phyloP scores from a whole-genome alignment of 495 filamentous ascomycete genomes.

The Daldinia loculata region DNA sequence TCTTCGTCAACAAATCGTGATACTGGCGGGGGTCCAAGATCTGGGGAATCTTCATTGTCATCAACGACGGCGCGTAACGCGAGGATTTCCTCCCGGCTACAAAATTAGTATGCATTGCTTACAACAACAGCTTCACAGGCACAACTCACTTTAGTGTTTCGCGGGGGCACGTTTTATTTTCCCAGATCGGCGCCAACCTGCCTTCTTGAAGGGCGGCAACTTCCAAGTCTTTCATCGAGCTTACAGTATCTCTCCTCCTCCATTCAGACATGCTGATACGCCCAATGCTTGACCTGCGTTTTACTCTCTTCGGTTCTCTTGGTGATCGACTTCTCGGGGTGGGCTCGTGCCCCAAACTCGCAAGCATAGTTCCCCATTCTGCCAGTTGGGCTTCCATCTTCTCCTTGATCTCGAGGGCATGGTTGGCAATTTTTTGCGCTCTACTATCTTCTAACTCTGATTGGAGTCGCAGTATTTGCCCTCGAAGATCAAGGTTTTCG shows the following conservation, averaged over 20 bases:
- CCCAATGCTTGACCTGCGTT: constrained; percentile 43
- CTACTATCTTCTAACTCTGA: constrained; percentile 65
- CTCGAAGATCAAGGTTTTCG: constrained; percentile 86
- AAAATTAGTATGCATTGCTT: constrained; percentile 37
- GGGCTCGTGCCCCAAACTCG: constrained; percentile 64
- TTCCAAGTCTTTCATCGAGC: constrained; percentile 58
- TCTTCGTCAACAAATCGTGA: constrained; percentile 71
- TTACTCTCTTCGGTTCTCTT: constrained; percentile 44
- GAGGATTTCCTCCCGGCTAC: constrained; percentile 55
- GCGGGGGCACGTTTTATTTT: constrained; percentile 80
- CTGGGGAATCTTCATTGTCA: constrained; percentile 66
- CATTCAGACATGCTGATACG: constrained; percentile 52
- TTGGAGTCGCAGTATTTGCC: constrained; percentile 77
- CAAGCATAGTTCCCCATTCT: constrained; percentile 72
- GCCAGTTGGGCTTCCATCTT: constrained; percentile 74
- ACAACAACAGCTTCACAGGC: background rate
- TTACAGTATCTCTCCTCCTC: constrained; percentile 57
- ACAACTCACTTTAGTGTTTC: constrained; percentile 74
- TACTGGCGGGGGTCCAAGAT: constrained; percentile 71
- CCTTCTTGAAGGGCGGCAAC: constrained; percentile 66
- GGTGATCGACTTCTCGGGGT: constrained; percentile 51
- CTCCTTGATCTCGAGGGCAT: constrained; percentile 71
- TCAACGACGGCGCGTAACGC: constrained; percentile 60
- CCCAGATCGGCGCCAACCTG: constrained; percentile 80
- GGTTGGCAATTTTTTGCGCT: constrained; percentile 62